These are phyloP conservation scores for Ascomycota sp. DNA, from an alignment of 2,329 filamentous ascomycete genomes.

Conservation along the genomic window DNA sequence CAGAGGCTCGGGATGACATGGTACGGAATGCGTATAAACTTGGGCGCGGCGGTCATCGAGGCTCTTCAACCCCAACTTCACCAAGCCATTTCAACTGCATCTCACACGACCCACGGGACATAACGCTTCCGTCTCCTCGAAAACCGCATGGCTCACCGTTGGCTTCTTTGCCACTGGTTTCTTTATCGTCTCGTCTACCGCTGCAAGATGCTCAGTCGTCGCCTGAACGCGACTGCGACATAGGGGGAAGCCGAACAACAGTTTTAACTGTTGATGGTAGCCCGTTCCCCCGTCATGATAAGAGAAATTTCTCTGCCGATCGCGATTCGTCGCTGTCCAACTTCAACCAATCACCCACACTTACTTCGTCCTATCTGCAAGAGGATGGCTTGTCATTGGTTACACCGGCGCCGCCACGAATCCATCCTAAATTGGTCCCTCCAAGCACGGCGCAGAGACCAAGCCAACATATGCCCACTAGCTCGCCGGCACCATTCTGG, in stretches of 20 bases:
- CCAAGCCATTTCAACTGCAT: conserved; percentile 39
- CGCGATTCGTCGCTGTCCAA: conserved; percentile 24
- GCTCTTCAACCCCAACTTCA: conserved; percentile 53
- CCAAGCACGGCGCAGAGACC: conserved; percentile 65
- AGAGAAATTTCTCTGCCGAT: conserved; percentile 10
- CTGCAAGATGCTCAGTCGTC: conserved; percentile 33
- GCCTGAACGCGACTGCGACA: conserved; percentile 29
- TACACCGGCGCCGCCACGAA: conserved; percentile 52
- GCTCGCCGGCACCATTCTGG: conserved; percentile 74
- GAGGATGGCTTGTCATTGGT: conserved; percentile 42
- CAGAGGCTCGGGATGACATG: conserved; percentile 73
- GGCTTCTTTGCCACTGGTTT: conserved; percentile 23
- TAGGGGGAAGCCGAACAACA: conserved; percentile 15
- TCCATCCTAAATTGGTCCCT: conserved; percentile 55
- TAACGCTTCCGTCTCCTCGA: conserved; percentile 29
- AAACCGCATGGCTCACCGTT: conserved; percentile 27
- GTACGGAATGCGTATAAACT: conserved; percentile 48
- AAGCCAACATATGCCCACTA: conserved; percentile 71
- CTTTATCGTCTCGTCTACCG: conserved; percentile 31
- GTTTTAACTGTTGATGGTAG: conserved; percentile 34
- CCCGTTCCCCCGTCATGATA: conserved; percentile 37
- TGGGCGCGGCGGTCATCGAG: conserved; percentile 41
- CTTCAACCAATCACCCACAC: conserved; percentile 34
- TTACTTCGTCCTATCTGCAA: conserved; percentile 41
- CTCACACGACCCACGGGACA: conserved; percentile 35